Evolutionary conservation across 2,329 filamentous ascomycete species (phyloP), one percentile per base, ranked within the genome.

Genomic region (Pyrenophora teres): DNA sequence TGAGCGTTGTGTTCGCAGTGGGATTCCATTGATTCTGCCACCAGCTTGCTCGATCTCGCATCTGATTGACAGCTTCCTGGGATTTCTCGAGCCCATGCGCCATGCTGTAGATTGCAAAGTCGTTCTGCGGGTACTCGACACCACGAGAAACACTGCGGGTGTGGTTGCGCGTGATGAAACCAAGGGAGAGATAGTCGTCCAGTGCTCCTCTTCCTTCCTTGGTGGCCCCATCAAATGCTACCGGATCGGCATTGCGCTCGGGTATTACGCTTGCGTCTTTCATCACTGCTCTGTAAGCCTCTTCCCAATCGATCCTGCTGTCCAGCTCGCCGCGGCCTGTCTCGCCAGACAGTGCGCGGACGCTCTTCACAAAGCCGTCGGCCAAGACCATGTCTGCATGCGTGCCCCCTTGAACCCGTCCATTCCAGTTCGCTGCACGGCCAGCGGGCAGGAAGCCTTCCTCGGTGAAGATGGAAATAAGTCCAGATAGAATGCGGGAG

Each of bases 1-100:
- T 83, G 9, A 54, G 46, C 9, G 57, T 58, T 4, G 40, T 58
- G 21, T 54, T 48, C 21, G 60, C 57, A 2, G 27, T 40, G 25
- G 47, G 47, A 16, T 63, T 84, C 75, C 82, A 88, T 57, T 89
- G 75, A 51, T 87, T 87, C 53, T 77, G 74, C 87, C 87, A 90
- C 65, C 88, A 85, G 2, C 74, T 75, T 42, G 83, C 82, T 1
- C 83, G 80, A 1, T 69, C 19, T 3, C 27, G 69, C 1, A 81
- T 63, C 50, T 88, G 89, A 63, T 78, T 82, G 38, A 69, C 63
- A 23, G 77, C 75, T 52, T 87, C 85, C 0, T 60, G 69, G 0
- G 74, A 71, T 0, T 74, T 72, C n/a, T 80, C 81, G 37, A 87
- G 67, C 0, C 74, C 76, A 9, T 76, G 75, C 0, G 86, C 86